A percentile compares a stretch with the other conserved stretches of the same genome.
These are phyloP conservation scores for Allantophomopsis cytisporea DNA, from an alignment of 2,329 filamentous ascomycete species.

Conservation along the genomic window DNA sequence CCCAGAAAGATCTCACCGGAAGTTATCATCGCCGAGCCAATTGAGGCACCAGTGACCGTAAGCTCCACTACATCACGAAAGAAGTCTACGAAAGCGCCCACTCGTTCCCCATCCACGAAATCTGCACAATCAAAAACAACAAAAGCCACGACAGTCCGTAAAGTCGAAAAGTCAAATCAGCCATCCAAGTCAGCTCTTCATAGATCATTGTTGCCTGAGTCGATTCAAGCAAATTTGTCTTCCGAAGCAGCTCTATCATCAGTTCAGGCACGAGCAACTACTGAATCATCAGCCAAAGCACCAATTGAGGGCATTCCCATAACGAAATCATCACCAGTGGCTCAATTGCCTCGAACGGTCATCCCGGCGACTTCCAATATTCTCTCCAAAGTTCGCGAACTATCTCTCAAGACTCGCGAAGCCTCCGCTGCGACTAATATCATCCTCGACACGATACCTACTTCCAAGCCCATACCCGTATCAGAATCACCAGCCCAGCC, in stretches of 20 bases:
- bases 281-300: slow-evolving; percentile 2
- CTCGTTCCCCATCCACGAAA: not conserved
- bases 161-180: not conserved
- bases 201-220: not conserved
- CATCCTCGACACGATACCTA: not conserved
- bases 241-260: not conserved
- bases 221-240: not conserved
- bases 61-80: slow-evolving; percentile 9
- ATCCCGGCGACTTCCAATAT: slow-evolving; percentile 8
- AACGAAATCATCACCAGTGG: not conserved
- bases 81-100: slow-evolving; percentile 11
- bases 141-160: slow-evolving; percentile 3
- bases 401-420: slow-evolving; percentile 3
- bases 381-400: slow-evolving; percentile 8
- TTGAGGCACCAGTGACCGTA: slow-evolving; percentile 1
- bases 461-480: not conserved
- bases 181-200: not conserved
- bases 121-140: slow-evolving; percentile 3
- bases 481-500: not conserved
- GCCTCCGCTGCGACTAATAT: not conserved
- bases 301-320: not conserved
- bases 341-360: not conserved
- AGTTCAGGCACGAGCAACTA: not conserved
- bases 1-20: slow-evolving; percentile 15
- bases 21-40: slow-evolving; percentile 6